Percentiles rank a stretch among this genome's conserved stretches.
Evolutionary conservation across 139 green algal species (phyloP).

Genomic region (Limnomonas spitsbergensis): DNA sequence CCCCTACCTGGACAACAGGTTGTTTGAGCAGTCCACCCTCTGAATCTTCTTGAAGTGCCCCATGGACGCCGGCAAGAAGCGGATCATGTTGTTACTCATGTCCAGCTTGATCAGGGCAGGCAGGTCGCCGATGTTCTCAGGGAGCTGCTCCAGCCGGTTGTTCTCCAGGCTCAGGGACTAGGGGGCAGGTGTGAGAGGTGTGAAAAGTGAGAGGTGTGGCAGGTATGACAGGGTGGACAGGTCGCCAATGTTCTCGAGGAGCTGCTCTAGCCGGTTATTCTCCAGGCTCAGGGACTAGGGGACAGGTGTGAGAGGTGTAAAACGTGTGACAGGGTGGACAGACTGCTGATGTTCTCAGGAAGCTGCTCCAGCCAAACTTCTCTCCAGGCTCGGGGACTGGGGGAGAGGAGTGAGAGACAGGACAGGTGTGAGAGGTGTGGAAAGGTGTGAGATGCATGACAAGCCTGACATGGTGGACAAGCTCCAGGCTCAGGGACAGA

Average conservation of each 20-base stretch:
- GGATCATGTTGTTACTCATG: slow-evolving; percentile 74
- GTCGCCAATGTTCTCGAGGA: slow-evolving; percentile 71
- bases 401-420: background rate
- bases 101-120: slow-evolving; percentile 67
- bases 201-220: too few relatives aligned
- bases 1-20: slow-evolving; percentile 47
- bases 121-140: slow-evolving; percentile 68
- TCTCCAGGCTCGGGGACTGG: slow-evolving; percentile 61
- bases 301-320: too few relatives aligned
- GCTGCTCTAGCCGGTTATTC: slow-evolving; percentile 71
- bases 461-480: slow-evolving; percentile 81
- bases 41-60: slow-evolving; percentile 65
- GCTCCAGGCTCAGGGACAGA: slow-evolving; percentile 63
- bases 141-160: slow-evolving; percentile 73
- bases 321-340: slow-evolving; percentile 60
- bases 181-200: background rate
- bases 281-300: slow-evolving; percentile 63
- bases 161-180: slow-evolving; percentile 67
- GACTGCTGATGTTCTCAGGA: slow-evolving; percentile 66
- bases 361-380: slow-evolving; percentile 75
- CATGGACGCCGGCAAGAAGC: slow-evolving; percentile 63
- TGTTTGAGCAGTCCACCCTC: slow-evolving; percentile 68
- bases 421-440: too few relatives aligned
- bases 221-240: too few relatives aligned
- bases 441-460: too few relatives aligned